These are phyloP conservation scores for Mrakia gelida DNA, from an alignment of 768 basidiomycete genomes.

Conservation along the genomic window DNA sequence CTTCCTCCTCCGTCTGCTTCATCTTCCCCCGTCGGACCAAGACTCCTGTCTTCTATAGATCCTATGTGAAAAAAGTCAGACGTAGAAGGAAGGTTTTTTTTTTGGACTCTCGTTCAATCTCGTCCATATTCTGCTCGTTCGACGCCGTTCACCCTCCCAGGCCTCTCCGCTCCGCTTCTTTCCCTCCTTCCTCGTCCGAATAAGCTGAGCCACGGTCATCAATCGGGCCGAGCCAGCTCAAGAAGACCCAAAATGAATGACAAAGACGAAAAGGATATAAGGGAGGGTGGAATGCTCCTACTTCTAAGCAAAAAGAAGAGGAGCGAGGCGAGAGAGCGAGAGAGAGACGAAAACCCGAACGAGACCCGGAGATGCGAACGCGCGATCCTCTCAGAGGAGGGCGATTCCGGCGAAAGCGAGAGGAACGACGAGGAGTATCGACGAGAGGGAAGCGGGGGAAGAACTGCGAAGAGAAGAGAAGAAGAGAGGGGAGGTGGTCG, in stretches of 20 bases:
- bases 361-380: neutral
- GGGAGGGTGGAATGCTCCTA: neutral
- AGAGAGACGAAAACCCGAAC: neutral
- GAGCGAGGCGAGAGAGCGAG: neutral
- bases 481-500: no score
- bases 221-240: neutral
- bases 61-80: no score
- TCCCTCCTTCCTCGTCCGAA: neutral
- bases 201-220: neutral
- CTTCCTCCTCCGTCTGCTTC: no score
- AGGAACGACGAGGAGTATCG: slow-evolving; percentile 6
- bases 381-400: neutral
- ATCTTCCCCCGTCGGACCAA: no score
- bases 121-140: no score
- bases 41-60: no score
- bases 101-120: no score
- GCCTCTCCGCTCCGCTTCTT: neutral
- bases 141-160: neutral
- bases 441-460: slow-evolving; percentile 13
- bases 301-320: neutral
- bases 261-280: neutral
- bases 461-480: neutral
- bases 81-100: no score
- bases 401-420: slow-evolving; percentile 1
- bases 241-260: neutral